These are phyloP conservation scores for Acanthamoeba lenticulata DNA, from an alignment of 208 protist species.

Conservation along the genomic window DNA sequence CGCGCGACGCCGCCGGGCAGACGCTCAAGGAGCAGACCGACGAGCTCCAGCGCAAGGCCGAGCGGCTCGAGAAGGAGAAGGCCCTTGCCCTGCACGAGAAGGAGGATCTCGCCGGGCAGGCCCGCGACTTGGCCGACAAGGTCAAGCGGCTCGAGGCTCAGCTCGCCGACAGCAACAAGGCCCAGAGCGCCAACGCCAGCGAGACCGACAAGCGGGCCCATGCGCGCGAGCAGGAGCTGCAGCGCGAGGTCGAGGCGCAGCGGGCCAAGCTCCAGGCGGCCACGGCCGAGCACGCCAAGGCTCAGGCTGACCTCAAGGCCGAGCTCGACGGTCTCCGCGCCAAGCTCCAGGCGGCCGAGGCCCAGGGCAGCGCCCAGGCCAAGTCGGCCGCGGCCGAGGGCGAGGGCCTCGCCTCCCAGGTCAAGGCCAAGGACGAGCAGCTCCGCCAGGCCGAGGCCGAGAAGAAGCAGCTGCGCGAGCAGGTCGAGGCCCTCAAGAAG, in stretches of 20 bases:
- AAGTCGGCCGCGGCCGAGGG: background rate
- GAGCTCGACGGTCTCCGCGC: background rate
- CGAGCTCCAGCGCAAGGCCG: background rate
- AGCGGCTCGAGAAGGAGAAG: background rate
- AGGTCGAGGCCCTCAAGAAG: background rate
- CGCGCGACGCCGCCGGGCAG: background rate
- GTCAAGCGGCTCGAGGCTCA: background rate
- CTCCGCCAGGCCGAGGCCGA: background rate
- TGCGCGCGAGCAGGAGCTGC: background rate
- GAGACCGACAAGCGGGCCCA: background rate
- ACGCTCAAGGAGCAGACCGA: background rate
- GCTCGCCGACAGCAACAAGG: background rate
- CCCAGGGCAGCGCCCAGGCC: background rate
- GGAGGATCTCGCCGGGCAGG: background rate
- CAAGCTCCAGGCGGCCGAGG: background rate
- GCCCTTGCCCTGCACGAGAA: background rate
- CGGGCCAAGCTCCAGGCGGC: background rate
- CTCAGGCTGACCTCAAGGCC: background rate
- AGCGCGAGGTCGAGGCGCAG: background rate
- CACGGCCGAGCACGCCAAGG: background rate
- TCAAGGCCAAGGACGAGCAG: background rate
- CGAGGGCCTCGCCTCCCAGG: background rate
- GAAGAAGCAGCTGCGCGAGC: background rate
- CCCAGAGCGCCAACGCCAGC: background rate
- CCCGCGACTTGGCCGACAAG: background rate